phyloP scores from a whole-genome alignment of 2,329 filamentous ascomycete species.

The Ceratocystis cubensis region DNA sequence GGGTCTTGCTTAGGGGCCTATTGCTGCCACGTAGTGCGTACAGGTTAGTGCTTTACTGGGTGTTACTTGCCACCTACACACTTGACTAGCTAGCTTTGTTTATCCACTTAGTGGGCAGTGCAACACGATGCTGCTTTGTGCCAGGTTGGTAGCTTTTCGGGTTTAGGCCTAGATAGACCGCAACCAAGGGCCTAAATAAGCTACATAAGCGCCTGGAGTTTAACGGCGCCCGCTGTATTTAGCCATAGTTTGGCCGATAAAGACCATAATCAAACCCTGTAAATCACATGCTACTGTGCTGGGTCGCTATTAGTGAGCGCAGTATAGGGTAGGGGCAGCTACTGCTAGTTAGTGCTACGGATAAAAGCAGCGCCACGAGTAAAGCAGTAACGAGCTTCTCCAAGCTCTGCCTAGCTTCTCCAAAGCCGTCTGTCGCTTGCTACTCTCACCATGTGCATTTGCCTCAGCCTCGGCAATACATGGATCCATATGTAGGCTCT shows the following conservation, averaged over 20 bases:
- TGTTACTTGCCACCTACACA: neutral
- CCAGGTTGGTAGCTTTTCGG: too few relatives aligned
- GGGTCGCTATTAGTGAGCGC: neutral
- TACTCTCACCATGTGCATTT: neutral
- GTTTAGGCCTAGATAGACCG: too few relatives aligned
- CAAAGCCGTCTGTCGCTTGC: neutral
- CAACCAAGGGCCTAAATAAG: too few relatives aligned
- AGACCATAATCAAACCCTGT: neutral
- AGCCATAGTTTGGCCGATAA: neutral
- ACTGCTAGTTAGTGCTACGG: neutral
- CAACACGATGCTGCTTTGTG: too few relatives aligned
- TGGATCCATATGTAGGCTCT: neutral
- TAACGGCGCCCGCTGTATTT: neutral
- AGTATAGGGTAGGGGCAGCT: too few relatives aligned
- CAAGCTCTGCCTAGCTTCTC: neutral
- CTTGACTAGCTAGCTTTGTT: neutral
- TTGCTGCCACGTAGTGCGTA: slow-evolving; percentile 2
- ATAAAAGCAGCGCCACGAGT: neutral
- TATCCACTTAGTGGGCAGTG: too few relatives aligned
- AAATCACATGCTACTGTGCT: neutral
- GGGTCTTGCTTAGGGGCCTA: neutral
- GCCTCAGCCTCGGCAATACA: neutral
- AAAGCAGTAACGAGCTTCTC: neutral
- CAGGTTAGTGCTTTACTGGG: neutral
- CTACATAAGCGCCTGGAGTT: too few relatives aligned